Conservation (phyloP, 495 filamentous ascomycete species). For the Corynascus novoguineensis region DNA sequence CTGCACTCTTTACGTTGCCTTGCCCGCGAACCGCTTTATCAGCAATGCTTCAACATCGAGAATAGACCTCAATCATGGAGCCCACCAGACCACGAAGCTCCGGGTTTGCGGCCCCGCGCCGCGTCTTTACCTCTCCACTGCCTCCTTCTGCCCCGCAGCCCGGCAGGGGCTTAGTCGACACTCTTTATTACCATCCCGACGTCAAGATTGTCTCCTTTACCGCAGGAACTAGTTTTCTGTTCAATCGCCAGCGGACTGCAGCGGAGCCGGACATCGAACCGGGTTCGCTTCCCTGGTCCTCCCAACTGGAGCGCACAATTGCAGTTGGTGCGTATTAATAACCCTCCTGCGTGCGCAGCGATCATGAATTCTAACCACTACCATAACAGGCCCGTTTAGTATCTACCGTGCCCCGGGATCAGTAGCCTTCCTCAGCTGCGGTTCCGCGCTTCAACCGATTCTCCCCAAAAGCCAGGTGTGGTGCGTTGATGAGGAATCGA, state of each 20-base stretch:
- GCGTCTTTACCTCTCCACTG: slow-evolving; percentile 37
- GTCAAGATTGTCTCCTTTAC: slow-evolving; percentile 62
- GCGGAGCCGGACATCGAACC: slow-evolving; percentile 33
- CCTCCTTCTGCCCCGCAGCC: slow-evolving; percentile 20
- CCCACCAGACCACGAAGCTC: slow-evolving; percentile 24
- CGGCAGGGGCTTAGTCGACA: slow-evolving; percentile 49
- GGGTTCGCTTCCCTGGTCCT: slow-evolving; percentile 67
- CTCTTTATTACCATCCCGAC: slow-evolving; percentile 62
- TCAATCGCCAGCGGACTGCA: slow-evolving; percentile 34
- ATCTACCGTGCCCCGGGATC: slow-evolving; percentile 77
- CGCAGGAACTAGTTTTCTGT: slow-evolving; percentile 42
- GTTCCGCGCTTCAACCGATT: slow-evolving; percentile 72
- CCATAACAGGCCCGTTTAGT: slow-evolving; percentile 57
- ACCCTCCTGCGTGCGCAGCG: background rate
- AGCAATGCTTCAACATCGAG: slow-evolving; percentile 18
- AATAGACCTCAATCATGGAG: slow-evolving; percentile 23
- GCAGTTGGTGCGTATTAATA: slow-evolving; percentile 58
- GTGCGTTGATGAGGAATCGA: slow-evolving; percentile 78
- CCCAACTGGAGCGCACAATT: slow-evolving; percentile 71
- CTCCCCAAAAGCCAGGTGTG: slow-evolving; percentile 84
- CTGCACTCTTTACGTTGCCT: background rate
- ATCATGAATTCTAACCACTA: background rate
- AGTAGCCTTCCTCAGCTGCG: slow-evolving; percentile 80
- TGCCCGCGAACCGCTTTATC: slow-evolving; percentile 2
- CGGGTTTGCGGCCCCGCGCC: slow-evolving; percentile 33